phyloP scores from a whole-genome alignment of 805 yeast species.

The Saturnispora zaruensis region DNA sequence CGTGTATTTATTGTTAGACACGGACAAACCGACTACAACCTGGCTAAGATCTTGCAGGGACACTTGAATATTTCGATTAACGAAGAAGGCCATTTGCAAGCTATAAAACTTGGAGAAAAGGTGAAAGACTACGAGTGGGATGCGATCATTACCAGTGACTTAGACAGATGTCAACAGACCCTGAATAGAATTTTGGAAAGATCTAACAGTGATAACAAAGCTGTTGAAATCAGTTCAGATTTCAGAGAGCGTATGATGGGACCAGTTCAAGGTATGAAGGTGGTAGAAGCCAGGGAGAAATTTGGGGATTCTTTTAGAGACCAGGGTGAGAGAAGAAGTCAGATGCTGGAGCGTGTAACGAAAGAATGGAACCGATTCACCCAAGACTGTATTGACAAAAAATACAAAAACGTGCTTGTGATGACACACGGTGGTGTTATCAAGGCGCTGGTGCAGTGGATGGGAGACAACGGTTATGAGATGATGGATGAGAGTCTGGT shows the following conservation, averaged over 20 bases:
- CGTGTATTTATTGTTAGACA: conserved; percentile 62
- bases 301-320: conserved; percentile 54
- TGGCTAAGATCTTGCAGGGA: conserved; percentile 66
- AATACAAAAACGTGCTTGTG: conserved; percentile 43
- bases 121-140: conserved; percentile 36
- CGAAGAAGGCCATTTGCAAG: conserved; percentile 53
- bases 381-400: conserved; percentile 16
- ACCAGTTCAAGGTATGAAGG: conserved; percentile 63
- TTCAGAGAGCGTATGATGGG: conserved; percentile 73
- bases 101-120: conserved; percentile 41
- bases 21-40: conserved; percentile 76
- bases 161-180: conserved; percentile 56
- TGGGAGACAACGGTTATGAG: conserved; percentile 32
- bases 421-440: conserved; percentile 82
- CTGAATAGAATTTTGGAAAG: conserved; percentile 32
- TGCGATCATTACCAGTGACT: conserved; percentile 42
- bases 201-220: conserved; percentile 7
- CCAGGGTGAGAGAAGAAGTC: conserved; percentile 51
- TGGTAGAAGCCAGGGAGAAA: conserved; percentile 51
- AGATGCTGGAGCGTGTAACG: conserved; percentile 41
- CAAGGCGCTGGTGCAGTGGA: conserved; percentile 46
- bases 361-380: conserved; percentile 32
- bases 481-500: conserved; percentile 33
- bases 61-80: conserved; percentile 62
- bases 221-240: conserved; percentile 28